Conservation (phyloP, 768 basidiomycete species). For the Coprinopsis strossmayeri region DNA sequence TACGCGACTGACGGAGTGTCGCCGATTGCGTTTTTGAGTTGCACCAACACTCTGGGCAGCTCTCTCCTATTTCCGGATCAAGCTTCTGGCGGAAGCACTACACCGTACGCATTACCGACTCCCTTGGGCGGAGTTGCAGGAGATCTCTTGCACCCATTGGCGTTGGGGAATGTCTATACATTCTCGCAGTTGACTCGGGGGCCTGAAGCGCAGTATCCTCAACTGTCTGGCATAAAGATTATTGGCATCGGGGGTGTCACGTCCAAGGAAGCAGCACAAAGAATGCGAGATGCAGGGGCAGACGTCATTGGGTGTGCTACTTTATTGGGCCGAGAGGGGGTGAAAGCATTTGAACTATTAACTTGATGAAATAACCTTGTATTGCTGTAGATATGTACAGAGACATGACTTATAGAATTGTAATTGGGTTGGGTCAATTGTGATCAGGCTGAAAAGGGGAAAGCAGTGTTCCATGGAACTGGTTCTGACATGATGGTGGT, state of each 20-base stretch:
- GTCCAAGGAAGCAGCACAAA: conserved; percentile 44
- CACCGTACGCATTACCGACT: conserved; percentile 54
- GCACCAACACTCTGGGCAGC: conserved; percentile 77
- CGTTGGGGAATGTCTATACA: conserved; percentile 71
- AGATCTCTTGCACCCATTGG: conserved; percentile 64
- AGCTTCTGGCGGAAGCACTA: conserved; percentile 13
- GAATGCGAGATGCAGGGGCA: conserved; percentile 77
- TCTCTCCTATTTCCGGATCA: conserved; percentile 59
- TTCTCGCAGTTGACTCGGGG: conserved; percentile 46
- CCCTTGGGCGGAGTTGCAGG: conserved; percentile 72
- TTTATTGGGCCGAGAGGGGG: conserved; percentile 46
- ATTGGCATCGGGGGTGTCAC: conserved; percentile 85
- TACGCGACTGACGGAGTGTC: conserved; percentile 17
- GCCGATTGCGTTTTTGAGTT: conserved; percentile 69
- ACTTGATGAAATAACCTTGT: conserved; percentile 8
- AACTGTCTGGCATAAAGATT: conserved; percentile 40
- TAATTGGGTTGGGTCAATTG: not conserved
- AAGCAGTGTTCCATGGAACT: conserved; percentile 4
- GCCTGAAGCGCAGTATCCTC: conserved; percentile 5
- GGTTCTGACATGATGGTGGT: conserved; percentile 2
- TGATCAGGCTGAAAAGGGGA: not conserved
- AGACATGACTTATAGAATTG: no score
- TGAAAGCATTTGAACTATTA: conserved; percentile 43
- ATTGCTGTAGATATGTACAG: no score
- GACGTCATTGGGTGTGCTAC: conserved; percentile 58